Evolutionary conservation across 1,284 basidiomycete species (phyloP).

Genomic region (Calocybe gambosa): DNA sequence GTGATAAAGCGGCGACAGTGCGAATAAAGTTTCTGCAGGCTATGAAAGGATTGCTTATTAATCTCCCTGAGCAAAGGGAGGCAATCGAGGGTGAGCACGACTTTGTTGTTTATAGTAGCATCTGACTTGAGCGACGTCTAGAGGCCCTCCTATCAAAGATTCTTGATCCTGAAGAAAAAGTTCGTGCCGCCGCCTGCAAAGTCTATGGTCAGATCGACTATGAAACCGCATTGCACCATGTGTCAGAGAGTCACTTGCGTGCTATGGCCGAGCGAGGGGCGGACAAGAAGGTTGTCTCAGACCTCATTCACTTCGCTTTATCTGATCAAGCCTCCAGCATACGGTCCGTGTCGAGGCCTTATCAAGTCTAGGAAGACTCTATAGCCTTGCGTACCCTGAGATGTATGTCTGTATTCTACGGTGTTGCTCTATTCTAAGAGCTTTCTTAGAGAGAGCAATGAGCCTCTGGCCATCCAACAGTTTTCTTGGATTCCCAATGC

Average conservation of each 20-base stretch:
- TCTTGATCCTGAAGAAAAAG: slow-evolving; percentile 86
- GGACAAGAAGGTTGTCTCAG: slow-evolving; percentile 74
- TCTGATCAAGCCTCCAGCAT: slow-evolving; percentile 33
- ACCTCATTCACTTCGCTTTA: neutral
- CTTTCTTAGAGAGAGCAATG: slow-evolving; percentile 67
- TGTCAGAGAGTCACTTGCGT: slow-evolving; percentile 60
- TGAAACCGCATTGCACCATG: slow-evolving; percentile 82
- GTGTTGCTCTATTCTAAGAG: neutral
- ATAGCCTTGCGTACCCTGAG: slow-evolving; percentile 79
- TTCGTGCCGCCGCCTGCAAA: slow-evolving; percentile 81
- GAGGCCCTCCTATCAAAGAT: slow-evolving; percentile 66
- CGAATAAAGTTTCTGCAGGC: slow-evolving; percentile 79
- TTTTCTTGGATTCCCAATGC: slow-evolving; percentile 93
- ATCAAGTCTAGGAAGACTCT: slow-evolving; percentile 74
- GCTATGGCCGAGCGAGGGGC: slow-evolving; percentile 67
- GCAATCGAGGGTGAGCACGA: slow-evolving; percentile 60
- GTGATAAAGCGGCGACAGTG: slow-evolving; percentile 71
- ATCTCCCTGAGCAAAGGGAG: slow-evolving; percentile 64
- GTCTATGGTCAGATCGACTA: slow-evolving; percentile 84
- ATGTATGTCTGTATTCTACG: slow-evolving; percentile 54
- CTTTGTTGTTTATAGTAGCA: neutral
- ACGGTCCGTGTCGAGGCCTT: slow-evolving; percentile 82
- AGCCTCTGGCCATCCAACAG: slow-evolving; percentile 66
- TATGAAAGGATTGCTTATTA: slow-evolving; percentile 54
- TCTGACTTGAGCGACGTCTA: slow-evolving; percentile 22